phyloP scores from a whole-genome alignment of 495 filamentous ascomycete genomes.

The Bacidia gigantensis region DNA sequence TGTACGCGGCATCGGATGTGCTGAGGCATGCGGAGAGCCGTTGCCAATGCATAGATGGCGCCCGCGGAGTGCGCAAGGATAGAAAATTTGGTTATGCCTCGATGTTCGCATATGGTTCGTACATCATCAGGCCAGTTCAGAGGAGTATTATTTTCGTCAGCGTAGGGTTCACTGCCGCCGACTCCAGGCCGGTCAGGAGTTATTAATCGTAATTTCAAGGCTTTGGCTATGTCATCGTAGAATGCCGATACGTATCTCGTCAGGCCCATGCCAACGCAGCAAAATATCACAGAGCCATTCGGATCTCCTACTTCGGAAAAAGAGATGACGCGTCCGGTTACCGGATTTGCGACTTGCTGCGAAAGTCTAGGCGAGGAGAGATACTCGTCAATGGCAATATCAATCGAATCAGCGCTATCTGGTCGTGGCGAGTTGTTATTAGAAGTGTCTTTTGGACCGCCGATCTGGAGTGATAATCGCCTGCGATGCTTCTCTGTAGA shows the following conservation, averaged over 20 bases:
- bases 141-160: slow-evolving; percentile 67
- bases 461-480: slow-evolving; percentile 24
- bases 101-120: slow-evolving; percentile 78
- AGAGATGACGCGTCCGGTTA: slow-evolving; percentile 74
- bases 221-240: slow-evolving; percentile 88
- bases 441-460: slow-evolving; percentile 5
- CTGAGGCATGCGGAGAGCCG: slow-evolving; percentile 87
- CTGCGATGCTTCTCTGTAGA: slow-evolving; percentile 26
- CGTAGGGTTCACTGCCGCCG: slow-evolving; percentile 76
- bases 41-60: slow-evolving; percentile 93
- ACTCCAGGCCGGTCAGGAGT: slow-evolving; percentile 91
- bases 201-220: slow-evolving; percentile 78
- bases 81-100: slow-evolving; percentile 92
- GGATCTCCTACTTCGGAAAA: slow-evolving; percentile 97
- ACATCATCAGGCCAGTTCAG: slow-evolving; percentile 97
- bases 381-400: slow-evolving; percentile 77
- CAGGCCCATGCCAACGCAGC: slow-evolving; percentile 95
- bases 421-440: slow-evolving; percentile 6
- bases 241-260: slow-evolving; percentile 94
- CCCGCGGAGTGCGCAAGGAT: slow-evolving; percentile 96
- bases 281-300: slow-evolving; percentile 81
- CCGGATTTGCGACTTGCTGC: slow-evolving; percentile 73
- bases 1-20: slow-evolving; percentile 92
- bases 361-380: slow-evolving; percentile 69
- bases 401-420: slow-evolving; percentile 66